Evolutionary conservation across 2,329 filamentous ascomycete species (phyloP).

Genomic region (Cladosporium sp.): DNA sequence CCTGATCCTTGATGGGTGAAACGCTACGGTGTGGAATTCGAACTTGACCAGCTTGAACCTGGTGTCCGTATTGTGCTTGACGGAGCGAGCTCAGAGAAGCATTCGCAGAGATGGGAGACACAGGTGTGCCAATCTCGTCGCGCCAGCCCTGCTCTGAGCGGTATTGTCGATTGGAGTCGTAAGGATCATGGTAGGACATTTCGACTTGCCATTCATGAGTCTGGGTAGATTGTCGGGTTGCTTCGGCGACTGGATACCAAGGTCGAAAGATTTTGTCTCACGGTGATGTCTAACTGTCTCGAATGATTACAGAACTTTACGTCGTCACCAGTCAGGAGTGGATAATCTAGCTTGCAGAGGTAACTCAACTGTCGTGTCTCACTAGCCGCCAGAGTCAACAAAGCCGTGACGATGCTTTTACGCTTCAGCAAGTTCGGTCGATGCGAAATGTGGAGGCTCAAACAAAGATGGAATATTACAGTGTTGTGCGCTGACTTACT

Average conservation of each 20-base stretch:
- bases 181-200: conserved; percentile 4
- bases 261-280: not conserved
- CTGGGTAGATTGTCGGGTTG: not conserved
- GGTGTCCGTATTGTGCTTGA: conserved; percentile 4
- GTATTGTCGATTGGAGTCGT: not conserved
- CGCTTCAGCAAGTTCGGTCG: not conserved
- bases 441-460: not conserved
- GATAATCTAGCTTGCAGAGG: not conserved
- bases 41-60: not conserved
- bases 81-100: conserved; percentile 1
- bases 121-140: not conserved
- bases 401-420: not conserved
- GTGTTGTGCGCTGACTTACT: no score
- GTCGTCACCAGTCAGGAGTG: not conserved
- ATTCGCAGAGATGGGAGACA: conserved; percentile 2
- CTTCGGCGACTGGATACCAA: conserved; percentile 1
- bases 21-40: conserved; percentile 7
- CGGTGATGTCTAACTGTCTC: not conserved
- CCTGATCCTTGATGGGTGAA: conserved; percentile 1
- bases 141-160: not conserved
- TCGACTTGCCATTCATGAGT: not conserved
- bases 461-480: not conserved
- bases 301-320: not conserved
- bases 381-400: not conserved
- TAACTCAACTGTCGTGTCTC: not conserved